Percentiles rank a stretch among this genome's conserved stretches.
Evolutionary conservation across 495 filamentous ascomycete genomes (phyloP).

Genomic region (Xylaria sp.): DNA sequence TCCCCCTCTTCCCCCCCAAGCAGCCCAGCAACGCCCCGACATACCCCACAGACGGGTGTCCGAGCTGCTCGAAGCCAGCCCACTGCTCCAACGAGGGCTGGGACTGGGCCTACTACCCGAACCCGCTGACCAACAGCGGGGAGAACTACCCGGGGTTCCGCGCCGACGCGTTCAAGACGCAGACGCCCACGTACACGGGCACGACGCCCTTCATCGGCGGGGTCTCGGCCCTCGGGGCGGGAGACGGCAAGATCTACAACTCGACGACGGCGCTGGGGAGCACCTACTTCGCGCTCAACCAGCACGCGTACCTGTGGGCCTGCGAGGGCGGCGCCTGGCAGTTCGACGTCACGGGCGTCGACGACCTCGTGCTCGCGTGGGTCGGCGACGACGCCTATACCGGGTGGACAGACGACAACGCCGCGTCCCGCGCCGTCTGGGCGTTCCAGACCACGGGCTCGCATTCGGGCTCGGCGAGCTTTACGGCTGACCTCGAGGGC

Average conservation of each 20-base stretch:
- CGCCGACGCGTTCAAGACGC: constrained; percentile 30
- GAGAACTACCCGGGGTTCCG: constrained; percentile 31
- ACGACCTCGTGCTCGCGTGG: constrained; percentile 30
- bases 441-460: constrained; percentile 17
- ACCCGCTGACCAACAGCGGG: constrained; percentile 30
- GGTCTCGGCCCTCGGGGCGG: constrained; percentile 13
- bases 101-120: constrained; percentile 34
- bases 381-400: constrained; percentile 29
- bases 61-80: constrained; percentile 30
- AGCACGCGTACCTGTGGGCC: constrained; percentile 33
- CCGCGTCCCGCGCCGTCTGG: constrained; percentile 30
- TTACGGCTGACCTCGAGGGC: constrained; percentile 25
- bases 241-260: constrained; percentile 23
- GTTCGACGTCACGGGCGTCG: constrained; percentile 30
- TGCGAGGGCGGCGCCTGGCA: constrained; percentile 31
- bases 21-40: not conserved
- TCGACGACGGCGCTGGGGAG: constrained; percentile 21
- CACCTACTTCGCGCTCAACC: constrained; percentile 32
- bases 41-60: constrained; percentile 16
- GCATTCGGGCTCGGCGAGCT: constrained; percentile 29
- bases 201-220: constrained; percentile 27
- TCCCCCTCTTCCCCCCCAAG: not conserved
- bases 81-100: constrained; percentile 27
- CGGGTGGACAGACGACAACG: constrained; percentile 30
- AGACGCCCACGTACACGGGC: constrained; percentile 20